Conservation (phyloP, 306 rosid genomes). For the Astragalus glycyphyllos region DNA sequence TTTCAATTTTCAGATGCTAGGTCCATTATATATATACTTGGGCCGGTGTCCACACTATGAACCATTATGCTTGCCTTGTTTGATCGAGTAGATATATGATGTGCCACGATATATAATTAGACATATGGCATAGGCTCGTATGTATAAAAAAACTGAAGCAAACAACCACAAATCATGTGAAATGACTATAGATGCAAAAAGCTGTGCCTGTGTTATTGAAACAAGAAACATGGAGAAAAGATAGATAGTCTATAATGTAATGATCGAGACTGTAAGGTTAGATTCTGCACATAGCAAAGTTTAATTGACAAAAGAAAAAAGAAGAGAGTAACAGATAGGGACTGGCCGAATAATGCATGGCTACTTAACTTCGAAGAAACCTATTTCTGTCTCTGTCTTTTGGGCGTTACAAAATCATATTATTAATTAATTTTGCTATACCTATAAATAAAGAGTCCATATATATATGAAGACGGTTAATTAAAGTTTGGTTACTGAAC, state of each 20-base stretch:
- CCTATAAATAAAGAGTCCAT: too few species aligned
- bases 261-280: constrained; percentile 32
- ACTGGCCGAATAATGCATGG: constrained; percentile 41
- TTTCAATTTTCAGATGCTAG: constrained; percentile 50
- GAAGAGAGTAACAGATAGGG: constrained; percentile 41
- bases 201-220: constrained; percentile 57
- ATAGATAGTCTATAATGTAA: constrained; percentile 37
- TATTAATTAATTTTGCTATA: too few species aligned
- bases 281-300: constrained; percentile 37
- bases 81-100: constrained; percentile 40
- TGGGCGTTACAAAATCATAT: too few species aligned
- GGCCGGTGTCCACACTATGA: constrained; percentile 45
- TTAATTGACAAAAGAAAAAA: constrained; percentile 31
- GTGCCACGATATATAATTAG: constrained; percentile 45
- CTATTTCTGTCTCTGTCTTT: constrained; percentile 10
- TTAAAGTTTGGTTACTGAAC: constrained; percentile 45
- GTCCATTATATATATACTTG: constrained; percentile 26
- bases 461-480: constrained; percentile 21
- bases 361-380: constrained; percentile 60
- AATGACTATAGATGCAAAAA: constrained; percentile 52
- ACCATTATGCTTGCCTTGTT: constrained; percentile 31
- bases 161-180: constrained; percentile 48
- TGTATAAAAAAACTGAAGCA: not conserved
- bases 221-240: constrained; percentile 43
- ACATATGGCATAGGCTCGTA: constrained; percentile 17